Conservation (phyloP, 192 early-diverging fungal species). For the Linnemannia hyalina region DNA sequence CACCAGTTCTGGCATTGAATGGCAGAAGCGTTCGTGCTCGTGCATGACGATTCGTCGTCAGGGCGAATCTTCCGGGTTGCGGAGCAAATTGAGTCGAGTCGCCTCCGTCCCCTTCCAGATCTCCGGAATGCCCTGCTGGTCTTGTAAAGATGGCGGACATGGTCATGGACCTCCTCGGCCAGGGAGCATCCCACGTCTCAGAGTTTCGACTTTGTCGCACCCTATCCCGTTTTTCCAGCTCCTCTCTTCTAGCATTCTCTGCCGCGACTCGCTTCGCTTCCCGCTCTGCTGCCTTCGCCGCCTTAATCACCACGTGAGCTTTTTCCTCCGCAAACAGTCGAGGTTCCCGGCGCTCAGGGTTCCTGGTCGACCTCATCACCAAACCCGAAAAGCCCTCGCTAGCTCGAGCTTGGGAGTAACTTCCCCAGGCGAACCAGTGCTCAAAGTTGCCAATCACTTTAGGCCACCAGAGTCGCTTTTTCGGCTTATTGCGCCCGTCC, state of each 20-base stretch:
- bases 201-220: neutral
- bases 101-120: neutral
- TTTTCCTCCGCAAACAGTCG: constrained; percentile 4
- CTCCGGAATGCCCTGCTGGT: neutral
- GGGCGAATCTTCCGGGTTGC: neutral
- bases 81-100: neutral
- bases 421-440: constrained; percentile 17
- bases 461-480: constrained; percentile 21
- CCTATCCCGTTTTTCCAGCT: constrained; percentile 19
- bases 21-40: neutral
- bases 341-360: neutral
- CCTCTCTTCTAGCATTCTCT: constrained; percentile 13
- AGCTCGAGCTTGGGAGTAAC: neutral
- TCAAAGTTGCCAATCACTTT: constrained; percentile 26
- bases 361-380: constrained; percentile 15
- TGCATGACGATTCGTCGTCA: neutral
- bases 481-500: neutral
- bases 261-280: neutral
- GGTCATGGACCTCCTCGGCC: neutral
- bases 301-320: constrained; percentile 7
- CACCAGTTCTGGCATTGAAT: neutral
- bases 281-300: neutral
- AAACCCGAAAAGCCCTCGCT: constrained; percentile 9
- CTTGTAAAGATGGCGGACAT: neutral
- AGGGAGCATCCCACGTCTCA: neutral